Evolutionary conservation across 2,329 filamentous ascomycete species (phyloP).

Genomic region (Colletotrichum chrysophilum): DNA sequence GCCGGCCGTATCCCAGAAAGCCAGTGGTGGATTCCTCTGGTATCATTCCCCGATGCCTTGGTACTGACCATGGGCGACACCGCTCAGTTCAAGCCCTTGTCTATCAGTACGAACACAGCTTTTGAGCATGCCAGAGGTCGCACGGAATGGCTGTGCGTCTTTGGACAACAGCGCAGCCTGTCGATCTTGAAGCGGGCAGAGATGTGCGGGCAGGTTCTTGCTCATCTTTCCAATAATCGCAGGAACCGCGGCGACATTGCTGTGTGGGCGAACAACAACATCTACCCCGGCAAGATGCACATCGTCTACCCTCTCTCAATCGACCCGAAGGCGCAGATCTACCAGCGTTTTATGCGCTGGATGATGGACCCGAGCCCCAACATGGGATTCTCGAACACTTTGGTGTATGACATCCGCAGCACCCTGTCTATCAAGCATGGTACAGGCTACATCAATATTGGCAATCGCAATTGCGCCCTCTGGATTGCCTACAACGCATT

Average conservation of each 20-base stretch:
- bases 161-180: background rate
- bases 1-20: background rate
- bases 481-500: background rate
- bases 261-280: background rate
- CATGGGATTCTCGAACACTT: background rate
- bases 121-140: background rate
- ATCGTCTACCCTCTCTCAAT: background rate
- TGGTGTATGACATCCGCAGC: background rate
- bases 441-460: background rate
- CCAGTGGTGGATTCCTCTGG: conserved; percentile 4
- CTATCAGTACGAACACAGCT: background rate
- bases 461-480: background rate
- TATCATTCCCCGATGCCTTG: background rate
- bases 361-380: background rate
- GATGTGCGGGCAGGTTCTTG: background rate
- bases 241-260: conserved; percentile 1
- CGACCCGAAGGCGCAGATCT: background rate
- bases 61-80: background rate
- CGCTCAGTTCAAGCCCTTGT: background rate
- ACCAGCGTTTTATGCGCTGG: background rate
- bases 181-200: background rate
- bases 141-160: background rate
- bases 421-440: background rate
- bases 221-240: background rate
- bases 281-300: background rate